Base-by-base conservation (phyloP, 2,329 filamentous ascomycete species). In the Orbilia brochopaga region DNA sequence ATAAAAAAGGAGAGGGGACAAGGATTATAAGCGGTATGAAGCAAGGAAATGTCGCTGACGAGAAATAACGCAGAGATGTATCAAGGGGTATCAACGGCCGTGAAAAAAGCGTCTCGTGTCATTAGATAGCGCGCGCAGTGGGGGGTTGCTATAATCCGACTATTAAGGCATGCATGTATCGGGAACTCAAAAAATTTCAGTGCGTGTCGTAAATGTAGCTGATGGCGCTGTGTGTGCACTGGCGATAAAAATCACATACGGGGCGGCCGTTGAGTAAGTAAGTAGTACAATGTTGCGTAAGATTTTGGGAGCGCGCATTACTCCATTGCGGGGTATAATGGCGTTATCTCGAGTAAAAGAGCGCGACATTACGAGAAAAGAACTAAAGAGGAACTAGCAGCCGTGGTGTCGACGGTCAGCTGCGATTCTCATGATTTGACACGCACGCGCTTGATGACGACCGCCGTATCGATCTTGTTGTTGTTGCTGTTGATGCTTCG, bases 261-360 rank as follows among this genome's bases (percentile, higher is more conserved):
- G 30, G 57, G 59, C 58, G 50, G 57, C 66, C 48, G 66, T 59
- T 59, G 59, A 58, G 55, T 15, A 13, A 15, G 15, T 37, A n/a
- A 15, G 35, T 44, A 15, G 40, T 44, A 15, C 4, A 44, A 44
- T 42, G 37, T 21, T 52, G 50, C 27, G 46, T 19, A 48, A 46
- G 54, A 54, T 19, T 27, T 5, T 48, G 44, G 51, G 44, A 35
- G 30, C 32, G 51, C 27, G 32, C 54, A 65, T 72, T 53, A 60
- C 62, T 61, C 40, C 54, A 72, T 65, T 56, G 60, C 64, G 67
- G 60, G 67, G 67, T 72, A 61, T 60, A 57, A 72, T 72, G 51
- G 67, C 67, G 67, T 65, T 65, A 65, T 65, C 64, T 30, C 50
- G 19, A 44, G 4, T 23, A 17, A 35, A 44, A 32, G 52, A 35